phyloP scores from a whole-genome alignment of 1,284 basidiomycete genomes.

The Phellinidium pouzarii region DNA sequence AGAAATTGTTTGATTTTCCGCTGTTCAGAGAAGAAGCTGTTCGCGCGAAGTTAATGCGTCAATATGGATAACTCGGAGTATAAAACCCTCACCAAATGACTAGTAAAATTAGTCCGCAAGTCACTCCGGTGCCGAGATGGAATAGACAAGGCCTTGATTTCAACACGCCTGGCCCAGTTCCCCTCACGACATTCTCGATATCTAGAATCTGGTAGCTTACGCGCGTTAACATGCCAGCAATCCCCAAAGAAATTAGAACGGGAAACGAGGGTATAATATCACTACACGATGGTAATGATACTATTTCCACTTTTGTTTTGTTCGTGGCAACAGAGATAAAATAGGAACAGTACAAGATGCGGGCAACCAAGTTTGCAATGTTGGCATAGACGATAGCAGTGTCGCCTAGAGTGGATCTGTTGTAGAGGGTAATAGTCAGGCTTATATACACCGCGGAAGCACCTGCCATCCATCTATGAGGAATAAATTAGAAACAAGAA shows the following conservation, averaged over 20 bases:
- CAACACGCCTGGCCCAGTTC: slow-evolving; percentile 2
- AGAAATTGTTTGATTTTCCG: slow-evolving; percentile 1
- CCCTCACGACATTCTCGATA: slow-evolving; percentile 3
- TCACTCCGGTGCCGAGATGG: slow-evolving; percentile 10
- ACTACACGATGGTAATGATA: not conserved
- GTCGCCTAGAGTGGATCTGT: slow-evolving; percentile 47
- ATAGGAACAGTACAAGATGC: slow-evolving; percentile 46
- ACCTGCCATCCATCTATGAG: slow-evolving; percentile 54
- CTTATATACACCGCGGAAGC: slow-evolving; percentile 59
- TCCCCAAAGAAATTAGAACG: slow-evolving; percentile 1
- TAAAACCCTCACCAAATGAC: slow-evolving; percentile 5
- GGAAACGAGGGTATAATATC: slow-evolving; percentile 9
- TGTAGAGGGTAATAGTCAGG: slow-evolving; percentile 45
- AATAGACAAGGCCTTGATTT: slow-evolving; percentile 9
- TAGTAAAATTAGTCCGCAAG: slow-evolving; percentile 6
- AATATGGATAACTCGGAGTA: not conserved
- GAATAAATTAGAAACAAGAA: not conserved
- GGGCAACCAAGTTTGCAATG: slow-evolving; percentile 52
- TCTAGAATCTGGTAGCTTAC: slow-evolving; percentile 1
- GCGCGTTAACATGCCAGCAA: slow-evolving; percentile 12
- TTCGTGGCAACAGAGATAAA: slow-evolving; percentile 32
- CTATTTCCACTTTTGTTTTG: slow-evolving; percentile 23
- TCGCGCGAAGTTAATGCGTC: slow-evolving; percentile 1
- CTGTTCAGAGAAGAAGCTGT: slow-evolving; percentile 10
- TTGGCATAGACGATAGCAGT: slow-evolving; percentile 72